A percentile compares a stretch with the other conserved stretches of the same genome.
phyloP scores from a whole-genome alignment of 805 yeast species.

The Brettanomyces custersianus region DNA sequence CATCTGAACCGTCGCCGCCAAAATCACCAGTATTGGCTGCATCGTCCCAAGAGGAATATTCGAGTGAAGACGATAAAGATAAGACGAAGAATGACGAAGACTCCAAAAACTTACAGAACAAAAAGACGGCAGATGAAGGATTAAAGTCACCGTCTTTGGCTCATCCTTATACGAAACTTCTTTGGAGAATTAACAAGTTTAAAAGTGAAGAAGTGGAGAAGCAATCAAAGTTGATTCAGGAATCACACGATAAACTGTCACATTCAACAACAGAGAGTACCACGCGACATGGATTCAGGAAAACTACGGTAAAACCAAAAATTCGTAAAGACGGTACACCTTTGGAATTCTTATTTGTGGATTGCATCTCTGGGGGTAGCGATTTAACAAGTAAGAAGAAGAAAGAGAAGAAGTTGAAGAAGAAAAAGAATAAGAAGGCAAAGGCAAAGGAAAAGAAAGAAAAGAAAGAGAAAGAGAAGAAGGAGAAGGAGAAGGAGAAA shows the following conservation, averaged over 20 bases:
- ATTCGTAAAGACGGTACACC: conserved; percentile 24
- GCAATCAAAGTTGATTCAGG: conserved; percentile 23
- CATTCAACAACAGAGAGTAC: conserved; percentile 11
- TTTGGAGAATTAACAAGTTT: conserved; percentile 24
- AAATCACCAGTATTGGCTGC: conserved; percentile 1
- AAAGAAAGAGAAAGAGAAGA: conserved; percentile 3
- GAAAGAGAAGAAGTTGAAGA: background rate
- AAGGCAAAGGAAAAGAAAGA: background rate
- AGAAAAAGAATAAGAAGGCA: background rate
- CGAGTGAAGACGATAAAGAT: background rate
- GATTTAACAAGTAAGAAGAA: background rate
- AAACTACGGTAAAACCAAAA: conserved; percentile 23
- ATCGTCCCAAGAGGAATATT: too few relatives aligned
- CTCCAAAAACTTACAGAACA: too few relatives aligned
- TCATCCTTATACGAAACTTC: conserved; percentile 14
- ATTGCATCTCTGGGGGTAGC: conserved; percentile 16
- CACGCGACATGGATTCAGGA: conserved; percentile 20
- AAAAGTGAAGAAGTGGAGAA: conserved; percentile 24
- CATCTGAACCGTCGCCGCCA: background rate
- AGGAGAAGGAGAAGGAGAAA: conserved; percentile 1
- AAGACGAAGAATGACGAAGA: background rate
- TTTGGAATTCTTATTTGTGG: conserved; percentile 25
- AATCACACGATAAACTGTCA: conserved; percentile 14
- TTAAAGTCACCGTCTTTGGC: background rate
- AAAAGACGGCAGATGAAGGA: background rate